Conservation (phyloP, 805 yeast genomes). For the Starmera caribaea region DNA sequence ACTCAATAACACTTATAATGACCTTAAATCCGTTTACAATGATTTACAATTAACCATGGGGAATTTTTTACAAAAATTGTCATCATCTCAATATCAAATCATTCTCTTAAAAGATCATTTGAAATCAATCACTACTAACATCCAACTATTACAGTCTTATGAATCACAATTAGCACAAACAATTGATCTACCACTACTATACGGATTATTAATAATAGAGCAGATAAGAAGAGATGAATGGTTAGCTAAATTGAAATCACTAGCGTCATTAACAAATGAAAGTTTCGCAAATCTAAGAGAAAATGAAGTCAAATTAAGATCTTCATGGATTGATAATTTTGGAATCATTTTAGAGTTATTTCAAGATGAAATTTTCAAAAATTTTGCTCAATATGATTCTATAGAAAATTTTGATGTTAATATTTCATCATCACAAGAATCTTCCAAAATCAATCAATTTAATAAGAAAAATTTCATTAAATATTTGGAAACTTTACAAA, state of each 20-base stretch:
- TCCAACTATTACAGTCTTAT: slow-evolving; percentile 17
- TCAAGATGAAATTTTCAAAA: slow-evolving; percentile 3
- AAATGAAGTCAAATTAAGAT: slow-evolving; percentile 45
- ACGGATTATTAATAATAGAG: slow-evolving; percentile 63
- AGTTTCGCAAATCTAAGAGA: slow-evolving; percentile 46
- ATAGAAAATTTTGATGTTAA: no score
- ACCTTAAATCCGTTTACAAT: slow-evolving; percentile 24
- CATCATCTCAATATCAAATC: slow-evolving; percentile 13
- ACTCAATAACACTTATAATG: slow-evolving; percentile 25
- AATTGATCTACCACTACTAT: slow-evolving; percentile 59
- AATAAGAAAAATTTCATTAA: neutral
- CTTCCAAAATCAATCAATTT: no score
- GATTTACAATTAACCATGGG: slow-evolving; percentile 12
- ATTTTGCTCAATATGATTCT: no score
- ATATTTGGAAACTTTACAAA: slow-evolving; percentile 28
- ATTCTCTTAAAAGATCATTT: slow-evolving; percentile 13
- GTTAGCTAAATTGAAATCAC: slow-evolving; percentile 24
- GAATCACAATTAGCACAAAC: slow-evolving; percentile 25
- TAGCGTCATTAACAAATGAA: slow-evolving; percentile 36
- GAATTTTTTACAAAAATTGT: slow-evolving; percentile 8
- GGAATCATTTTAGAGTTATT: slow-evolving; percentile 34
- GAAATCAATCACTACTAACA: slow-evolving; percentile 7
- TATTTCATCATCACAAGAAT: no score
- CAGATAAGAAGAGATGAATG: slow-evolving; percentile 49
- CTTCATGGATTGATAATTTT: slow-evolving; percentile 57